phyloP scores from a whole-genome alignment of 2,329 filamentous ascomycete species.

The Metarhizium sp. region DNA sequence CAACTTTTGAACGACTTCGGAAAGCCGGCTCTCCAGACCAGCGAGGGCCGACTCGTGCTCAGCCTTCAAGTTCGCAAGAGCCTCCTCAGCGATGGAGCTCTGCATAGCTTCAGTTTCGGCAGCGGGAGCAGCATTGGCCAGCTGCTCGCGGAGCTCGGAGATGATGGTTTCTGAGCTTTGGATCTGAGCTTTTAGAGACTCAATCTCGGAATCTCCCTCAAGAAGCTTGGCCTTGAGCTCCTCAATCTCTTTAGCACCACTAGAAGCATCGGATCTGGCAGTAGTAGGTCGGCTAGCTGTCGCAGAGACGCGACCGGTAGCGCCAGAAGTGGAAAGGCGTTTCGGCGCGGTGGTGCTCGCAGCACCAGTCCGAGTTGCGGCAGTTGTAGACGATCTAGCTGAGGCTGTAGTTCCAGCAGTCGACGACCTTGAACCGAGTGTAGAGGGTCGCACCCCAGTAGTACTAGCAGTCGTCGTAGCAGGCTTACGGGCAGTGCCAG shows the following conservation, averaged over 20 bases:
- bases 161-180: conserved; percentile 46
- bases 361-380: conserved; percentile 24
- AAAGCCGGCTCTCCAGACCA: conserved; percentile 35
- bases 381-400: conserved; percentile 23
- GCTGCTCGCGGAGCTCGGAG: conserved; percentile 41
- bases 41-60: conserved; percentile 40
- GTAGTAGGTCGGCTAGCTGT: conserved; percentile 22
- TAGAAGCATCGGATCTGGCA: conserved; percentile 28
- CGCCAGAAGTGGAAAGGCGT: conserved; percentile 42
- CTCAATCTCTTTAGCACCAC: conserved; percentile 46
- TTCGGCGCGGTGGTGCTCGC: conserved; percentile 40
- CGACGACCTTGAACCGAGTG: conserved; percentile 20
- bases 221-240: conserved; percentile 50
- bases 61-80: conserved; percentile 38
- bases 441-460: conserved; percentile 28
- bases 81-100: conserved; percentile 26
- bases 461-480: conserved; percentile 21
- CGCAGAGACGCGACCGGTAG: conserved; percentile 11
- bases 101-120: conserved; percentile 32
- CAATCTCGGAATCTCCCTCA: conserved; percentile 48
- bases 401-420: conserved; percentile 17
- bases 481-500: conserved; percentile 25
- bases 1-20: conserved; percentile 41
- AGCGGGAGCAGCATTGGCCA: conserved; percentile 28
- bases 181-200: conserved; percentile 47